A percentile compares a stretch with the other conserved stretches of the same genome.
These are phyloP conservation scores for Pestalotiopsis sp. DNA, from an alignment of 2,329 filamentous ascomycete species.

Conservation along the genomic window DNA sequence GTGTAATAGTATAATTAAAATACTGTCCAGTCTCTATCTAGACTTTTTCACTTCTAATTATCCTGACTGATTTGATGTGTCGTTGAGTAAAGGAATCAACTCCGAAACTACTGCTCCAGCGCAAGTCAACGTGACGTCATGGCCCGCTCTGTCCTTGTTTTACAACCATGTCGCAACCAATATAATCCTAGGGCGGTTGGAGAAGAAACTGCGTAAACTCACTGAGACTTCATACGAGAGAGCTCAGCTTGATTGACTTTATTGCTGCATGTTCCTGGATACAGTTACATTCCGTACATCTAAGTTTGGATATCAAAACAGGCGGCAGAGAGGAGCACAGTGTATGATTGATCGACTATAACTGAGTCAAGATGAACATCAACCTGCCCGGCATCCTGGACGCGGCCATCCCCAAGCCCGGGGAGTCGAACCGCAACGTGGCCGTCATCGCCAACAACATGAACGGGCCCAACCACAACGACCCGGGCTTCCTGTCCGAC, in stretches of 20 bases:
- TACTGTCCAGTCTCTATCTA: not conserved
- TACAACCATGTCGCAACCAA: not conserved
- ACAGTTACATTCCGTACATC: not conserved
- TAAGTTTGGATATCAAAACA: not conserved
- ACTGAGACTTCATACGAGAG: not conserved
- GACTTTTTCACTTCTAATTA: not conserved
- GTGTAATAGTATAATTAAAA: not conserved
- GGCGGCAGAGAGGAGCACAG: not conserved
- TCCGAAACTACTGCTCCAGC: not conserved
- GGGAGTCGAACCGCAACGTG: slow-evolving; percentile 22
- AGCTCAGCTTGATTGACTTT: not conserved
- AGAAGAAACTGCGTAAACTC: not conserved
- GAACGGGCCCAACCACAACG: slow-evolving; percentile 38
- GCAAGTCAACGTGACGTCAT: not conserved
- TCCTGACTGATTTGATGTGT: not conserved
- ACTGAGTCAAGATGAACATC: slow-evolving; percentile 27
- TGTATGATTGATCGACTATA: not conserved
- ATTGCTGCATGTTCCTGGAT: not conserved
- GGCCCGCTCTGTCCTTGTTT: not conserved
- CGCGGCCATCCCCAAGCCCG: slow-evolving; percentile 25
- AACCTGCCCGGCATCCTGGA: slow-evolving; percentile 32
- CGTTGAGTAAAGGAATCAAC: not conserved
- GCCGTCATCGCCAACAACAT: slow-evolving; percentile 28
- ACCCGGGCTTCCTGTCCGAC: slow-evolving; percentile 43
- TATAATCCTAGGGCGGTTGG: not conserved